These are phyloP conservation scores for Claviceps fusiformis DNA, from an alignment of 2,329 filamentous ascomycete genomes.

Conservation along the genomic window DNA sequence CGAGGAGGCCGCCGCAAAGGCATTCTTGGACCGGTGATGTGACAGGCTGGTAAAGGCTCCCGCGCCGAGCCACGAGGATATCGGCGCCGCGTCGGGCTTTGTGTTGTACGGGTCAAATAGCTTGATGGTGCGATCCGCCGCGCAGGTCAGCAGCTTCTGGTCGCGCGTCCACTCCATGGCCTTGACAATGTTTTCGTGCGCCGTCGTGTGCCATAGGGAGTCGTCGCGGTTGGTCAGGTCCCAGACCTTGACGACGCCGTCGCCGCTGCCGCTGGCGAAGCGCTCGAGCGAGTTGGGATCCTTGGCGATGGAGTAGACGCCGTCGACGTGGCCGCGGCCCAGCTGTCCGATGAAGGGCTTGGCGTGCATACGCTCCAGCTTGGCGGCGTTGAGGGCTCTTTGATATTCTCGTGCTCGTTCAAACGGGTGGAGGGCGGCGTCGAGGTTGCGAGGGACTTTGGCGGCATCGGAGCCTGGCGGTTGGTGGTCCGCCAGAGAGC, in stretches of 20 bases:
- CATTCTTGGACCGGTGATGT: slow-evolving; percentile 64
- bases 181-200: slow-evolving; percentile 91
- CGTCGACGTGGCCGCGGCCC: slow-evolving; percentile 83
- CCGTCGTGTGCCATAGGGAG: slow-evolving; percentile 56
- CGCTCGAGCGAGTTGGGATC: slow-evolving; percentile 61
- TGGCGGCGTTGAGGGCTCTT: slow-evolving; percentile 59
- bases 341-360: slow-evolving; percentile 68
- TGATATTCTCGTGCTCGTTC: slow-evolving; percentile 68
- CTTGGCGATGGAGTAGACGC: slow-evolving; percentile 65
- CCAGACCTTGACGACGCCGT: slow-evolving; percentile 92
- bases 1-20: slow-evolving; percentile 70
- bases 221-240: slow-evolving; percentile 59
- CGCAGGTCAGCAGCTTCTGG: slow-evolving; percentile 74
- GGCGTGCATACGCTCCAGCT: slow-evolving; percentile 82
- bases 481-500: slow-evolving; percentile 50
- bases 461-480: slow-evolving; percentile 52
- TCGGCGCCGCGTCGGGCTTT: slow-evolving; percentile 51
- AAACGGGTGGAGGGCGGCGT: slow-evolving; percentile 80
- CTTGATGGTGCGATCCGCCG: slow-evolving; percentile 75
- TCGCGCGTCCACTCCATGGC: slow-evolving; percentile 81
- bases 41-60: slow-evolving; percentile 74
- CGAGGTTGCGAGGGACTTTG: slow-evolving; percentile 57
- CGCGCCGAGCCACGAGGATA: slow-evolving; percentile 72
- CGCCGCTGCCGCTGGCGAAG: slow-evolving; percentile 74
- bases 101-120: slow-evolving; percentile 82